Conservation (phyloP, 208 protist genomes). For the Lotmaria passim region DNA sequence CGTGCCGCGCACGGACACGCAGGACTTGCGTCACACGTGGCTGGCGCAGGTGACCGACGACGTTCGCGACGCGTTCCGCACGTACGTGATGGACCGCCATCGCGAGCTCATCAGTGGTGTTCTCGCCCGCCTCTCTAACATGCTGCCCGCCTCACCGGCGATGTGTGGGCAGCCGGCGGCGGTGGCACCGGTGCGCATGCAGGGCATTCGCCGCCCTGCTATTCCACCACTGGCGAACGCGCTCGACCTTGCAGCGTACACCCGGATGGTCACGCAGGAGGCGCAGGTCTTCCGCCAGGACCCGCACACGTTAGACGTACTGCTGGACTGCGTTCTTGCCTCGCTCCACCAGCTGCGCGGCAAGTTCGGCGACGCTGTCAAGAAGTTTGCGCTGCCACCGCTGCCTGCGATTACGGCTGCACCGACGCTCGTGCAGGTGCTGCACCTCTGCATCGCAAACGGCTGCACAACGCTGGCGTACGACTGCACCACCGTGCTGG, state of each 20-base stretch:
- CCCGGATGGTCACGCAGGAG: constrained; percentile 59
- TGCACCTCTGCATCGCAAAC: constrained; percentile 82
- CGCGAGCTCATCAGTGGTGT: constrained; percentile 55
- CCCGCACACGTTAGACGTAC: constrained; percentile 50
- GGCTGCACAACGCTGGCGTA: constrained; percentile 59
- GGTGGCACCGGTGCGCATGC: constrained; percentile 32
- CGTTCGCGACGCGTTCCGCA: constrained; percentile 57
- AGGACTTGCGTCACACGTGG: constrained; percentile 49
- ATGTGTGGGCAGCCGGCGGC: constrained; percentile 26
- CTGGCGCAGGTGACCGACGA: constrained; percentile 51
- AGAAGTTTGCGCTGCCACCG: constrained; percentile 62
- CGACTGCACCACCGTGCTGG: constrained; percentile 56
- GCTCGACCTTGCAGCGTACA: constrained; percentile 58
- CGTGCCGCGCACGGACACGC: constrained; percentile 20
- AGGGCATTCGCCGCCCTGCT: constrained; percentile 15
- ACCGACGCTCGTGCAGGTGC: constrained; percentile 59
- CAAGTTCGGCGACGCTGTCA: constrained; percentile 33
- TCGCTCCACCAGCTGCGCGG: constrained; percentile 46
- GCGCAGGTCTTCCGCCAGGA: constrained; percentile 66
- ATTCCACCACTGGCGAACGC: constrained; percentile 36
- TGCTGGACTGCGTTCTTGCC: constrained; percentile 55
- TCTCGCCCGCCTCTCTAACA: constrained; percentile 38
- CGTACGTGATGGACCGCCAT: constrained; percentile 72
- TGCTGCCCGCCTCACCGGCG: constrained; percentile 42
- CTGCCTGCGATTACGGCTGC: constrained; percentile 64